phyloP scores from a whole-genome alignment of 768 basidiomycete species.

The Tricholoma furcatifolium region DNA sequence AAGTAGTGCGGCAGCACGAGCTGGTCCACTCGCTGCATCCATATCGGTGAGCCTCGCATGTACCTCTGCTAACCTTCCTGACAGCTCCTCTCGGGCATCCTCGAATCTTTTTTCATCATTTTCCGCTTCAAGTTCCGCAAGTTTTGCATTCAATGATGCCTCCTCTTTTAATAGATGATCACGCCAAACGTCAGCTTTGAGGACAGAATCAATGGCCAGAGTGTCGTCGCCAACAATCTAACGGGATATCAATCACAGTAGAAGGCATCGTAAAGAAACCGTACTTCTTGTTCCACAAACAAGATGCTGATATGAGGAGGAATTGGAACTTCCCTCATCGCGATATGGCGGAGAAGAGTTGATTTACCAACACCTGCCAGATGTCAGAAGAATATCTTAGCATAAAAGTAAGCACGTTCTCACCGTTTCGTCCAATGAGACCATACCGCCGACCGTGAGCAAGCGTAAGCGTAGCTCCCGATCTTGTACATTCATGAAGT shows the following conservation, averaged over 20 bases:
- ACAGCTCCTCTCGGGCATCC: slow-evolving; percentile 84
- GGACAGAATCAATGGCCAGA: slow-evolving; percentile 85
- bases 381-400: not conserved
- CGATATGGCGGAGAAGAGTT: slow-evolving; percentile 90
- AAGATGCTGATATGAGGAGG: slow-evolving; percentile 95
- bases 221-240: slow-evolving; percentile 95
- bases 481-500: slow-evolving; percentile 38
- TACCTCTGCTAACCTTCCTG: slow-evolving; percentile 80
- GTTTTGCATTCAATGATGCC: slow-evolving; percentile 63
- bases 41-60: slow-evolving; percentile 93
- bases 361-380: slow-evolving; percentile 88
- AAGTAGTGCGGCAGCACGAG: slow-evolving; percentile 83
- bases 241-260: not conserved
- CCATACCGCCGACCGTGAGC: slow-evolving; percentile 91
- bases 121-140: slow-evolving; percentile 70
- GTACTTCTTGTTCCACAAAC: slow-evolving; percentile 96
- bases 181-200: slow-evolving; percentile 99
- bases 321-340: slow-evolving; percentile 91
- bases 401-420: slow-evolving; percentile 1
- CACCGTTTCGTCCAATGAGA: slow-evolving; percentile 86
- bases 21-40: slow-evolving; percentile 98
- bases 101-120: slow-evolving; percentile 79
- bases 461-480: slow-evolving; percentile 83
- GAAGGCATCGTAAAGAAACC: not conserved
- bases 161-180: slow-evolving; percentile 91